Conservation (phyloP, 257 asterid genomes). For the Leonotis leonurus region DNA sequence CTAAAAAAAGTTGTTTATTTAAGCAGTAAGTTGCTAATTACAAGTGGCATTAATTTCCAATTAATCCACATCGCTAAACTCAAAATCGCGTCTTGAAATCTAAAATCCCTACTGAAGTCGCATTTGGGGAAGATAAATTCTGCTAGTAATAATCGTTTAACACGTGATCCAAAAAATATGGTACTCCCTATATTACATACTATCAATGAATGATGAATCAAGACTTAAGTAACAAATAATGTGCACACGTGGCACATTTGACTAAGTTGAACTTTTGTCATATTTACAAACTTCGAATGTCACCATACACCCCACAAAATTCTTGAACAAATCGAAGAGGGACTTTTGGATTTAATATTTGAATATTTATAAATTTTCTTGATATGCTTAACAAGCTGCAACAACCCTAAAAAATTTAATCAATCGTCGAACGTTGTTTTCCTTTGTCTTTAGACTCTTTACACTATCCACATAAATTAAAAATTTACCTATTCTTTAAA, state of each 20-base stretch:
- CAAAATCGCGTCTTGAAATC: constrained; percentile 32
- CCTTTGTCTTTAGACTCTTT: constrained; percentile 15
- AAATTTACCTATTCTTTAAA: no score
- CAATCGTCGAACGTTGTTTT: constrained; percentile 11
- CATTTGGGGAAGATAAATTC: constrained; percentile 21
- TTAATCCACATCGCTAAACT: constrained; percentile 32
- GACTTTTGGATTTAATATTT: background rate
- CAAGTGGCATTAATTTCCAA: no score
- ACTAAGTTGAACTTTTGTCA: background rate
- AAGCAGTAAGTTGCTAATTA: no score
- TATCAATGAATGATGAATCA: background rate
- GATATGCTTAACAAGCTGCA: no score
- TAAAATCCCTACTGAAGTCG: constrained; percentile 37
- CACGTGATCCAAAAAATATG: constrained; percentile 23
- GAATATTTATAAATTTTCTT: background rate
- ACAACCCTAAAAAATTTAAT: background rate
- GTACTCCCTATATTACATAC: no score
- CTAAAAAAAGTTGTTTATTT: no score
- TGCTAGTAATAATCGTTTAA: constrained; percentile 35
- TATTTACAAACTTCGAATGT: background rate
- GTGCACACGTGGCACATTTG: constrained; percentile 10
- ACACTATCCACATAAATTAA: background rate
- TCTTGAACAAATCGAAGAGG: constrained; percentile 10
- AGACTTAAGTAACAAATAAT: background rate
- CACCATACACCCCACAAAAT: background rate